A percentile compares a stretch with the other conserved stretches of the same genome.
These are phyloP conservation scores for Monosporascus sp. DNA, from an alignment of 2,329 filamentous ascomycete species.

Conservation along the genomic window DNA sequence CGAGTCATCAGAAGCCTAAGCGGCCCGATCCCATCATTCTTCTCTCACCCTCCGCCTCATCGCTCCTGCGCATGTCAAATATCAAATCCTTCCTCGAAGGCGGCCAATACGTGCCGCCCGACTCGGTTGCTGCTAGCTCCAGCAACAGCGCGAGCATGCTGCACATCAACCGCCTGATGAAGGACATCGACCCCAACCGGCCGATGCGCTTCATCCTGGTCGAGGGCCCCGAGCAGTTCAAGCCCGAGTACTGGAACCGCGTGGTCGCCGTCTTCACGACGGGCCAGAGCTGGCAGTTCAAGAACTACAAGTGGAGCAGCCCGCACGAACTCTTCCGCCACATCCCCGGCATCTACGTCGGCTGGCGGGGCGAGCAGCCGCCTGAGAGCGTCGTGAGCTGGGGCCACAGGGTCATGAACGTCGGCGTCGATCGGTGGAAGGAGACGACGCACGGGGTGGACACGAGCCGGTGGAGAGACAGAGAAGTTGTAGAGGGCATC, in stretches of 20 bases:
- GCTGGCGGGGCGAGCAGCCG: conserved; percentile 79
- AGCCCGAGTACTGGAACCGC: conserved; percentile 94
- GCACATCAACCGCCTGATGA: conserved; percentile 75
- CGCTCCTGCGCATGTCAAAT: conserved; percentile 90
- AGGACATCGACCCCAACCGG: conserved; percentile 62
- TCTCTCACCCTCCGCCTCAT: conserved; percentile 91
- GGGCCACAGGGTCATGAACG: conserved; percentile 77
- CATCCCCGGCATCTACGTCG: conserved; percentile 81
- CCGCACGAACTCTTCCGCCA: conserved; percentile 87
- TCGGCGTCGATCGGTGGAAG: conserved; percentile 81
- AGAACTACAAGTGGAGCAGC: conserved; percentile 92
- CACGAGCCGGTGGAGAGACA: conserved; percentile 70
- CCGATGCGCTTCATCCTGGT: conserved; percentile 93
- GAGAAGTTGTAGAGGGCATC: conserved; percentile 87
- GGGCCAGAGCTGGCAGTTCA: conserved; percentile 97
- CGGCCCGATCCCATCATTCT: conserved; percentile 86
- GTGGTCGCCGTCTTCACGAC: conserved; percentile 97
- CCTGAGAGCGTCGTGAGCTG: conserved; percentile 77
- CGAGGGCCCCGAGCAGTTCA: conserved; percentile 89
- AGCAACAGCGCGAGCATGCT: conserved; percentile 71
- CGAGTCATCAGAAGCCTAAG: conserved; percentile 50
- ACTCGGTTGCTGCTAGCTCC: conserved; percentile 55
- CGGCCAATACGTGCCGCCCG: conserved; percentile 74
- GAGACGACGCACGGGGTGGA: conserved; percentile 42
- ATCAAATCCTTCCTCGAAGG: conserved; percentile 89